Evolutionary conservation across 805 yeast species (phyloP), one percentile per base, ranked within the genome.

Genomic region (Metschnikowia orientalis): DNA sequence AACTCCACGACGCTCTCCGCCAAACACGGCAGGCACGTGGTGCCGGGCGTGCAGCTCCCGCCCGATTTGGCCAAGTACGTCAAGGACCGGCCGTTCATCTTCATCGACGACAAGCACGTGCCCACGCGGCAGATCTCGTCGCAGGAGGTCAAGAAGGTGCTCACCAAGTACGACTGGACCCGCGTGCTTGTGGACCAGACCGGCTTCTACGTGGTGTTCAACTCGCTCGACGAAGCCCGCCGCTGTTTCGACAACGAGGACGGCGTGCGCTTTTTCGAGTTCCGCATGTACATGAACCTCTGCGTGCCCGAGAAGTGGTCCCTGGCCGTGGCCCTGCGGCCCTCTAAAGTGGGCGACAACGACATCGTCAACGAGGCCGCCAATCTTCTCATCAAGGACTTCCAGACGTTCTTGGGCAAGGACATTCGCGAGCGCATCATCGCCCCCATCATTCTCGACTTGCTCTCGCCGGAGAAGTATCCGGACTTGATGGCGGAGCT

Each of bases 201-300:
- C 1, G 95, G 95, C 0, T 80, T 81, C 45, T 86, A 72, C 46
- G 64, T 86, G 23, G 78, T 84, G 1, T 87, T 87, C 56, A 77
- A 77, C 45, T 66, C 71, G 11, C 55, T 69, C 9, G 57, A 57
- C 21, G 84, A 79, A 40, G 81, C 85, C 18, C 71, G 72, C 40
- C 55, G 65, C 19, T 81, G 86, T 44, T 81, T 71, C 47, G 63
- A 67, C 18, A 59, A 65, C 22, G 81, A 77, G 54, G 84, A 82
- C 55, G 84, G 85, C 0, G 54, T 64, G 13, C 58, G 61, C 18
- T 62, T 78, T 18, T 57, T 57, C 28, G 73, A 64, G 18, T 75
- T 61, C 40, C 63, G 66, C 22, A 52, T 79, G 56, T 66, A 57
- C 41, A 79, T 81, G 87, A 78, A 77, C 24, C 51, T 79, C 31